A percentile compares a stretch with the other conserved stretches of the same genome.
phyloP scores from a whole-genome alignment of 2,329 filamentous ascomycete genomes.

The Pseudogymnoascus pannorum region DNA sequence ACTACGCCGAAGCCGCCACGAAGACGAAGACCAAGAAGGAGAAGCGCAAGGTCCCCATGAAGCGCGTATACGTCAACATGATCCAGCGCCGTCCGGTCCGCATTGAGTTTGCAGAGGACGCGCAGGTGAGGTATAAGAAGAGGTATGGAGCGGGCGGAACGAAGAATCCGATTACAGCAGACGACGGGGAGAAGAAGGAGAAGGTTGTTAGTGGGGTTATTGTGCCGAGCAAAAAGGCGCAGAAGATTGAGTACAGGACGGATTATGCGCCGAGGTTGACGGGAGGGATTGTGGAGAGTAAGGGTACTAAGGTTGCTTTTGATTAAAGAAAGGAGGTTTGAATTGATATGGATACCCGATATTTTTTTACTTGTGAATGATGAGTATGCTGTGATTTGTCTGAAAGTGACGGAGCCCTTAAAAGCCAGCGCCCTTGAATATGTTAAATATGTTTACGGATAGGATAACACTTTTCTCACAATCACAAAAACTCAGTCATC shows the following conservation, averaged over 20 bases:
- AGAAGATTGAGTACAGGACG: conserved; percentile 40
- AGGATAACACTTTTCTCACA: too few species aligned
- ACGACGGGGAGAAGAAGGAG: conserved; percentile 24
- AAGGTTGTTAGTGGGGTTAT: conserved; percentile 16
- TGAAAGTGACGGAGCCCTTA: too few species aligned
- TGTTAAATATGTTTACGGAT: too few species aligned
- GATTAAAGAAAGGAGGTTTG: not conserved
- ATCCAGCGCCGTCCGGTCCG: conserved; percentile 74
- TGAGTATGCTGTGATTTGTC: not conserved
- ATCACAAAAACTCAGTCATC: not conserved
- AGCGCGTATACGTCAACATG: conserved; percentile 80
- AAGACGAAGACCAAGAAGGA: conserved; percentile 45
- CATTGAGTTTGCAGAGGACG: conserved; percentile 90
- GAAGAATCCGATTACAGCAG: conserved; percentile 27
- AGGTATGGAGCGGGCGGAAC: conserved; percentile 71
- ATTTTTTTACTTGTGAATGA: not conserved
- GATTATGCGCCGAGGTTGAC: conserved; percentile 56
- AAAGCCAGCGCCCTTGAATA: too few species aligned
- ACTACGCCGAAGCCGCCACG: conserved; percentile 34
- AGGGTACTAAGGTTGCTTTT: conserved; percentile 78
- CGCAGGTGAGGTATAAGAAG: conserved; percentile 85
- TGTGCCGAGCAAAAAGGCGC: conserved; percentile 30
- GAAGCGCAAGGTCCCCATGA: conserved; percentile 53
- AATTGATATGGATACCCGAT: conserved; percentile 5
- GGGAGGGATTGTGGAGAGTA: conserved; percentile 68